Evolutionary conservation across 805 yeast genomes (phyloP).

Genomic region (Candida ovalis): DNA sequence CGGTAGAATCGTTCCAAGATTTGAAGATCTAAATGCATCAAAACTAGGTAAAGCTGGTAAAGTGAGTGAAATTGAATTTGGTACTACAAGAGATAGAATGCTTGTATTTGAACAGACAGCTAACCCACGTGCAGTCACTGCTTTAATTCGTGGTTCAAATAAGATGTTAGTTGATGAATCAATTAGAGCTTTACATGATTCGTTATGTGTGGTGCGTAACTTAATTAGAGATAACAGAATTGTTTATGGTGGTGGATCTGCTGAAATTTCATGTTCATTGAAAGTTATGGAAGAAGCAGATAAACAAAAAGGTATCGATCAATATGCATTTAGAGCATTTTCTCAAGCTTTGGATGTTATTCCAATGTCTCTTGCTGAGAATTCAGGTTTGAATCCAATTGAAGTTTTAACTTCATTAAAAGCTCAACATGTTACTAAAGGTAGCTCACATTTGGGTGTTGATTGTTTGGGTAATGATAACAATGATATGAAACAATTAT

Average conservation of each 20-base stretch:
- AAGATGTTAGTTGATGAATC: constrained; percentile 98
- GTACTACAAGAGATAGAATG: constrained; percentile 96
- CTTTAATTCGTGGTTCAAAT: constrained; percentile 92
- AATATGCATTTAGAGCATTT: constrained; percentile 96
- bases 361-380: constrained; percentile 94
- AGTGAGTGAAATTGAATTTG: constrained; percentile 86
- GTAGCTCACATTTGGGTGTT: constrained; percentile 74
- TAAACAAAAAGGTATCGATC: constrained; percentile 90
- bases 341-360: constrained; percentile 85
- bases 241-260: constrained; percentile 99
- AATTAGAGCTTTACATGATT: constrained; percentile 92
- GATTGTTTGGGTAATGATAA: constrained; percentile 89
- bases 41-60: constrained; percentile 87
- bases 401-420: constrained; percentile 83
- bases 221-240: constrained; percentile 86
- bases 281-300: constrained; percentile 92
- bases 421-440: constrained; percentile 76
- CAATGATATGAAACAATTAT: constrained; percentile 89
- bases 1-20: constrained; percentile 95
- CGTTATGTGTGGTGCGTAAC: constrained; percentile 96
- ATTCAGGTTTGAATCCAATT: constrained; percentile 92
- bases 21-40: constrained; percentile 79
- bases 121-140: constrained; percentile 84
- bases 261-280: constrained; percentile 89
- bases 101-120: constrained; percentile 87